phyloP scores from a whole-genome alignment of 1,284 basidiomycete genomes.

The Tausonia pullulans region DNA sequence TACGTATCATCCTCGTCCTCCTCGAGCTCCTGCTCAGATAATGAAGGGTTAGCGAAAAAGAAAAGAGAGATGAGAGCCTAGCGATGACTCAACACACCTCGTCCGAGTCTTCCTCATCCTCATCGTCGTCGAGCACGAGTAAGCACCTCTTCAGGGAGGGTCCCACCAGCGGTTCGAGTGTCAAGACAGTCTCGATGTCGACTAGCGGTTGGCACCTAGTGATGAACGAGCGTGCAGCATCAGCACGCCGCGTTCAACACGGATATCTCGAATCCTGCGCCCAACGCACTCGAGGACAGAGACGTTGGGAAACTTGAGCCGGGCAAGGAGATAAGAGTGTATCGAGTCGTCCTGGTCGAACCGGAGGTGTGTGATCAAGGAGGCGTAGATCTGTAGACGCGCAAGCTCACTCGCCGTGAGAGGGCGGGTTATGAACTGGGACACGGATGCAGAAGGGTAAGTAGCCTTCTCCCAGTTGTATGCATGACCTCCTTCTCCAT shows the following conservation, averaged over 20 bases:
- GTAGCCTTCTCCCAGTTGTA: too few species aligned
- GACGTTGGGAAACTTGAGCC: not conserved
- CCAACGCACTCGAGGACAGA: not conserved
- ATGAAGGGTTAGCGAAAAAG: too few species aligned
- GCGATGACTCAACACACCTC: not conserved
- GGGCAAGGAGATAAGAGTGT: not conserved
- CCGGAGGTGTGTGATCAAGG: not conserved
- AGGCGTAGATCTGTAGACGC: not conserved
- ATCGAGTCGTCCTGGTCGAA: slow-evolving; percentile 4
- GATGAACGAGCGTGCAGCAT: too few species aligned
- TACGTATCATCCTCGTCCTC: too few species aligned
- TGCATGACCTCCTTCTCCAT: too few species aligned
- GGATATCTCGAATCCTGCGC: too few species aligned
- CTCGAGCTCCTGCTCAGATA: too few species aligned
- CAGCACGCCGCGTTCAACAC: too few species aligned
- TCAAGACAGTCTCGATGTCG: not conserved
- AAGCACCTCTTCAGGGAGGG: not conserved
- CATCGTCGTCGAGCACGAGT: not conserved
- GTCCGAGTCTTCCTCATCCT: slow-evolving; percentile 1
- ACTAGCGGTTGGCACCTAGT: not conserved
- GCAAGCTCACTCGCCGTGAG: not conserved
- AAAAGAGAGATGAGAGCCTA: too few species aligned
- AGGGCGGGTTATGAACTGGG: not conserved
- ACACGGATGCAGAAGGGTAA: too few species aligned
- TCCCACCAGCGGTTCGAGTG: not conserved